Percentiles rank a stretch among this genome's conserved stretches.
Evolutionary conservation across 306 rosid genomes (phyloP).

Genomic region (Vigna angularis): DNA sequence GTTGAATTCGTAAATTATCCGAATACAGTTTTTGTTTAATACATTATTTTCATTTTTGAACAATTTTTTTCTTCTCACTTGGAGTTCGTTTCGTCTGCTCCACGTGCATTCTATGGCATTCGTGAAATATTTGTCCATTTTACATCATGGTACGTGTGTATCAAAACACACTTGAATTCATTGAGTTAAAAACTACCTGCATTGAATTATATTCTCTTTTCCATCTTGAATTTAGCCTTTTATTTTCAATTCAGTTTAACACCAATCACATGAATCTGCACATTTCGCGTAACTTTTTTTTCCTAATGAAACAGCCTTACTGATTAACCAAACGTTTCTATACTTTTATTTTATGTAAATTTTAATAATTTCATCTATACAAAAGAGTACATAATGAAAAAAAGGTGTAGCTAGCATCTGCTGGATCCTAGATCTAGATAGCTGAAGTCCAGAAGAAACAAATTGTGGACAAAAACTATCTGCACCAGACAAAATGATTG

Average conservation of each 20-base stretch:
- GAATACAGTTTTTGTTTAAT: too few relatives aligned
- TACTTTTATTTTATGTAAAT: background rate
- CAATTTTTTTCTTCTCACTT: too few relatives aligned
- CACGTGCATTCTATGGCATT: too few relatives aligned
- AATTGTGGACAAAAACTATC: background rate
- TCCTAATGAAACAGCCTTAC: background rate
- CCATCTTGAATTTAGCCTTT: background rate
- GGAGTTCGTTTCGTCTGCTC: too few relatives aligned
- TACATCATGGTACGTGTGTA: too few relatives aligned
- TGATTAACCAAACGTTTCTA: background rate
- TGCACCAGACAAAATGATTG: background rate
- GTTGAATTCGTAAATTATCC: too few relatives aligned
- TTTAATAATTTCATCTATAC: background rate
- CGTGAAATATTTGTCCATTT: too few relatives aligned
- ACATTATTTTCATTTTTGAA: too few relatives aligned
- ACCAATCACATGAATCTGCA: background rate
- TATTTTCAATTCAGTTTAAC: background rate
- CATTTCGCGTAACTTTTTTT: background rate
- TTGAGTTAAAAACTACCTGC: too few relatives aligned
- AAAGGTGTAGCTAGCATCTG: conserved; percentile 6
- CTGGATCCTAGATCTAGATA: background rate
- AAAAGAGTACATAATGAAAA: background rate
- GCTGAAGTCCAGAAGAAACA: background rate
- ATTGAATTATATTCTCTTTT: background rate
- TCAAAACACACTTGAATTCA: too few relatives aligned